Conservation (phyloP, 768 basidiomycete genomes). For the Asterophora parasitica region DNA sequence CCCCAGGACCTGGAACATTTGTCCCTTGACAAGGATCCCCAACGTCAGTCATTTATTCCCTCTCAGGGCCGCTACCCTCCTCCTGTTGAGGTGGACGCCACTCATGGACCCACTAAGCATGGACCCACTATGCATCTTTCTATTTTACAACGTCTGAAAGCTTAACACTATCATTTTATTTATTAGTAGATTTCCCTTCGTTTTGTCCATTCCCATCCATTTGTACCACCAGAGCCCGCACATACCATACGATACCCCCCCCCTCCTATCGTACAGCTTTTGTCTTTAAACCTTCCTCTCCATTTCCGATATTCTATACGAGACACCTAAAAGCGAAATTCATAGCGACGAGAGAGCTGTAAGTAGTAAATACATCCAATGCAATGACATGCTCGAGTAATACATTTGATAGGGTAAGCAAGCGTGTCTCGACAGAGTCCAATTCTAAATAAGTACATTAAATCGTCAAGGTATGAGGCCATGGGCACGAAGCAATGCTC, state of each 20-base stretch:
- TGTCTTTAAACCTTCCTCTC: constrained; percentile 4
- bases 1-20: constrained; percentile 5
- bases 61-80: constrained; percentile 11
- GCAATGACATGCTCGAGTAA: constrained; percentile 8
- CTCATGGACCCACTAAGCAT: constrained; percentile 13
- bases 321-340: neutral
- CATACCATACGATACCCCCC: constrained; percentile 19
- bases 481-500: constrained; percentile 49
- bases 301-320: neutral
- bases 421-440: constrained; percentile 7
- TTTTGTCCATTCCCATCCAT: constrained; percentile 9
- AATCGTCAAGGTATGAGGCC: constrained; percentile 34
- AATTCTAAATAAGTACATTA: constrained; percentile 7
- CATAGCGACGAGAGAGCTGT: constrained; percentile 2
- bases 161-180: constrained; percentile 15
- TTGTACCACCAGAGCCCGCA: constrained; percentile 15
- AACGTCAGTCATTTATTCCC: constrained; percentile 12
- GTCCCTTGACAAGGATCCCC: constrained; percentile 4
- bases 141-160: constrained; percentile 31
- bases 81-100: constrained; percentile 7
- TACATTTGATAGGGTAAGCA: constrained; percentile 12
- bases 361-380: constrained; percentile 15
- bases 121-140: constrained; percentile 28
- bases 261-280: constrained; percentile 12
- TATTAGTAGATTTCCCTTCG: constrained; percentile 4